Evolutionary conservation across 169 alveolate species (phyloP), one percentile per base, ranked within the genome.

Genomic region (Pseudocohnilembus persalinus): DNA sequence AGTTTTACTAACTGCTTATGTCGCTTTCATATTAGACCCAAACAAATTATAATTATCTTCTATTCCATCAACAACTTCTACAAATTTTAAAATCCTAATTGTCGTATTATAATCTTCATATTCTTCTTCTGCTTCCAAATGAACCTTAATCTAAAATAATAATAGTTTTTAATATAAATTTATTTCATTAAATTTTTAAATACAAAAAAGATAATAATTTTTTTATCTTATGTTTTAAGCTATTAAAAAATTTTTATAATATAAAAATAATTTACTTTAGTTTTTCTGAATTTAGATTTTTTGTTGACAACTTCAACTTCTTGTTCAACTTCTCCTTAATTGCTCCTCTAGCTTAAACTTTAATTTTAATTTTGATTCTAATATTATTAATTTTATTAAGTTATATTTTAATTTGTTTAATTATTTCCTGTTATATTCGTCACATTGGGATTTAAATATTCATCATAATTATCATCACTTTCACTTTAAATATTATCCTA

Each of bases 261-360:
- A 34, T 28, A 79, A 31, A 24, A 29, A 34, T 73, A 79, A 34
- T 35, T 79, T 25, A 79, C 84, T 29, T 49, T 79, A 28, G 84
- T 79, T 64, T 72, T 79, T 79, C 63, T 79, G 49, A 79, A 79
- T 79, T 79, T 79, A 0, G 74, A 0, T 79, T 79, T 79, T 49
- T 49, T 79, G n/a, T 34, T 49, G 68, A 20, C 20, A 20, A 49
- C 68, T 49, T 4, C 68, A 49, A 4, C 76, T 29, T 63, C 29
- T 27, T 31, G 30, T 24, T 64, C 84, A 34, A n/a, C 16, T 63
- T 30, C 77, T 0, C 29, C 84, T 29, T n/a, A 33, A 0, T 63
- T 63, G 29, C 29, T 1, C 49, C 84, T 4, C 27, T 49, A 63
- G 74, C 74, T 15, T 74, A 35, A 29, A 15, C 6, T 1, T 28